Percentiles rank a stretch among this genome's conserved stretches.
Evolutionary conservation across 257 asterid species (phyloP).

Genomic region (Solanum stenotomum): DNA sequence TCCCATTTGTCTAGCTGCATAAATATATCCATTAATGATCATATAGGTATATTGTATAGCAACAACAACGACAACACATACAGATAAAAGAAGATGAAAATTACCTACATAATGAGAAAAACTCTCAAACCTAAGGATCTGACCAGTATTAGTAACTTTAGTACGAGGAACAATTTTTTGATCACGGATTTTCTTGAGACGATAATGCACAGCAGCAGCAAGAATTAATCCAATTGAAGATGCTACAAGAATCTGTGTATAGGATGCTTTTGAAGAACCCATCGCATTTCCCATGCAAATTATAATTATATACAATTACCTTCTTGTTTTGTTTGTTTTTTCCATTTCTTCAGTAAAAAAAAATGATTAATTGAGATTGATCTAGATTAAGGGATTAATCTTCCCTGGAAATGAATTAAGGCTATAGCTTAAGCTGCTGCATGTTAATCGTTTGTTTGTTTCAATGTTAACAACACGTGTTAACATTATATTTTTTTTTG

Average conservation of each 20-base stretch:
- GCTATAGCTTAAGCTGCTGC: background rate
- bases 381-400: background rate
- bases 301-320: background rate
- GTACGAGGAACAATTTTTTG: conserved; percentile 52
- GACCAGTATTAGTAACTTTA: conserved; percentile 52
- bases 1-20: conserved; percentile 89
- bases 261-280: conserved; percentile 23
- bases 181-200: conserved; percentile 39
- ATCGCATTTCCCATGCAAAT: background rate
- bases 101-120: conserved; percentile 97
- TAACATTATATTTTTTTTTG: background rate
- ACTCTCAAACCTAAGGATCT: conserved; percentile 59
- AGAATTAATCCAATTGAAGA: conserved; percentile 73
- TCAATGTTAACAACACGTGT: background rate
- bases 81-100: background rate
- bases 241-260: conserved; percentile 52
- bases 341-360: background rate
- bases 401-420: background rate
- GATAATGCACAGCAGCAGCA: conserved; percentile 71
- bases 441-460: conserved; percentile 1
- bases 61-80: background rate
- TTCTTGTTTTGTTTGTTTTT: background rate
- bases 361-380: background rate
- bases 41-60: background rate
- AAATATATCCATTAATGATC: background rate